These are phyloP conservation scores for Albatrellus ellisii DNA, from an alignment of 768 basidiomycete genomes.

Conservation along the genomic window DNA sequence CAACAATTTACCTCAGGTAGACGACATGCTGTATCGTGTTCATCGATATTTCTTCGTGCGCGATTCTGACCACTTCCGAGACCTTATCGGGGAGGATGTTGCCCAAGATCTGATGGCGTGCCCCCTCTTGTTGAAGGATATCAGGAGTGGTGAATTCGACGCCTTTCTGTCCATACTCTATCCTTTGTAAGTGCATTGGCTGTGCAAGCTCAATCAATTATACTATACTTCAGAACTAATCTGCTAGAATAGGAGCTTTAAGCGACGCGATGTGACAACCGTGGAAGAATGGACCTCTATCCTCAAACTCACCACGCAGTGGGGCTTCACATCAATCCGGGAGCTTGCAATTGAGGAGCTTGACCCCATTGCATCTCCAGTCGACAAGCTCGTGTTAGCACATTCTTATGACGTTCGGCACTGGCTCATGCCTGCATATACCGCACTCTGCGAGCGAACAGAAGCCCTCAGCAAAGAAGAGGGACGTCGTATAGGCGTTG, in stretches of 20 bases:
- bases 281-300: constrained; percentile 13
- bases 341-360: constrained; percentile 9
- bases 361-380: constrained; percentile 9
- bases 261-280: constrained; percentile 3
- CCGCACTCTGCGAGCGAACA: constrained; percentile 9
- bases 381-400: constrained; percentile 11
- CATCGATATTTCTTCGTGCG: constrained; percentile 21
- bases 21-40: constrained; percentile 7
- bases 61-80: constrained; percentile 12
- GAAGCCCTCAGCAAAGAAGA: constrained; percentile 8
- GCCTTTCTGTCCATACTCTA: constrained; percentile 12
- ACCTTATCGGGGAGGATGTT: no score
- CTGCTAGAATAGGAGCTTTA: constrained; percentile 3
- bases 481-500: constrained; percentile 7
- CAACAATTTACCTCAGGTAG: constrained; percentile 5
- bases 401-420: constrained; percentile 8
- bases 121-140: constrained; percentile 1
- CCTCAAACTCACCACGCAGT: constrained; percentile 11
- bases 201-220: no score
- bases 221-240: no score
- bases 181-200: constrained; percentile 7
- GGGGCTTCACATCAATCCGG: constrained; percentile 13
- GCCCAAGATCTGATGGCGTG: no score
- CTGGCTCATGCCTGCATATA: constrained; percentile 7
- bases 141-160: constrained; percentile 8